These are phyloP conservation scores for Populus ilicifolia DNA, from an alignment of 345 rosid species.

Conservation along the genomic window DNA sequence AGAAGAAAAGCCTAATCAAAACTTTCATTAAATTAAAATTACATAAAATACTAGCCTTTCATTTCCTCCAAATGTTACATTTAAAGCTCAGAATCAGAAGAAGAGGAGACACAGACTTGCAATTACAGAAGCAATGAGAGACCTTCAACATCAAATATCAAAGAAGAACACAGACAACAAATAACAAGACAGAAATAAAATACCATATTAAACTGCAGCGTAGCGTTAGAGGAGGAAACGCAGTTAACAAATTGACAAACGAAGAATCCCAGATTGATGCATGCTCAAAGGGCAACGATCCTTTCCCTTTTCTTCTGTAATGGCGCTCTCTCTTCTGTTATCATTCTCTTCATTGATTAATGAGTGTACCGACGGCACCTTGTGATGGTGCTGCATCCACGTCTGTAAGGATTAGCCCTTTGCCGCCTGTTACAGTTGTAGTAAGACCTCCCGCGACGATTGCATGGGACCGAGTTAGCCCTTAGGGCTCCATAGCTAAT, in stretches of 20 bases:
- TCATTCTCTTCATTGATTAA: neutral
- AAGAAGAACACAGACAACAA: too few species aligned
- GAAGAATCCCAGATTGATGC: too few species aligned
- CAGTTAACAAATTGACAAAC: too few species aligned
- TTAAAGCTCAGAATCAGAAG: neutral
- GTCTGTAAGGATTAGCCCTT: slow-evolving; percentile 27
- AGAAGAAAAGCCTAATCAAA: neutral
- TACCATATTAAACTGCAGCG: too few species aligned
- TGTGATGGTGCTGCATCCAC: slow-evolving; percentile 28
- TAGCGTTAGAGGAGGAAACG: too few species aligned
- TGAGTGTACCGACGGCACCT: slow-evolving; percentile 17
- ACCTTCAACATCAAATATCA: too few species aligned
- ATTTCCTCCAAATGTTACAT: neutral
- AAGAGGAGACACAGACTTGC: neutral
- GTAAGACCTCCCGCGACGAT: slow-evolving; percentile 23
- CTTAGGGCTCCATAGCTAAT: slow-evolving; percentile 18
- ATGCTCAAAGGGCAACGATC: neutral
- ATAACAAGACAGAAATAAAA: too few species aligned
- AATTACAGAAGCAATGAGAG: neutral
- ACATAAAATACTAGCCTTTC: neutral
- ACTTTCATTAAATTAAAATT: neutral
- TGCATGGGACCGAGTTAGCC: slow-evolving; percentile 17
- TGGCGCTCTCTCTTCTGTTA: neutral
- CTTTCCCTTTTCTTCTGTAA: neutral
- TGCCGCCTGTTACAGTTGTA: slow-evolving; percentile 11